Percentiles rank a stretch among this genome's conserved stretches.
phyloP scores from a whole-genome alignment of 768 basidiomycete genomes.

The Amanita brunnescens region DNA sequence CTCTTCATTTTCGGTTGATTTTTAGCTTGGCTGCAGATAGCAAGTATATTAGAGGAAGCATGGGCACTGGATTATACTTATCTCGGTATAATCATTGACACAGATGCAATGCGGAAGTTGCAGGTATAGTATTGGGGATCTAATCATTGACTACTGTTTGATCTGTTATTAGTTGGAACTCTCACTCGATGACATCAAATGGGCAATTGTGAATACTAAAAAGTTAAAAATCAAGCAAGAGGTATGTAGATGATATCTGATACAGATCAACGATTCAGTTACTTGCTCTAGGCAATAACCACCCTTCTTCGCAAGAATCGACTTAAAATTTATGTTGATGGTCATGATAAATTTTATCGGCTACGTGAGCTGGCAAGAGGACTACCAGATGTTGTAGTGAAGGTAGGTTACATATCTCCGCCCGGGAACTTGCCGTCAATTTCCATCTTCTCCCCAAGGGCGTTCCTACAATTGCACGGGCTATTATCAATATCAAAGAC shows the following conservation, averaged over 20 bases:
- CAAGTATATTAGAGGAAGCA: conserved; percentile 89
- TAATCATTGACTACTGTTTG: not conserved
- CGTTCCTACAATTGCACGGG: conserved; percentile 78
- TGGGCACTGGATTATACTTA: conserved; percentile 93
- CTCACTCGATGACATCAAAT: conserved; percentile 86
- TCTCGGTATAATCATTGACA: conserved; percentile 87
- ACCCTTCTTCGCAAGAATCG: conserved; percentile 68
- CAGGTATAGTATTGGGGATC: conserved; percentile 42
- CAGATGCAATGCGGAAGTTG: conserved; percentile 77
- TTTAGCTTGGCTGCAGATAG: conserved; percentile 48
- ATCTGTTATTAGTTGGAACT: conserved; percentile 64
- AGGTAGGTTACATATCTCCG: conserved; percentile 37
- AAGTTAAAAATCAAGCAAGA: conserved; percentile 92
- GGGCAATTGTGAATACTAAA: conserved; percentile 77
- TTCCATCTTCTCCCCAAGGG: conserved; percentile 41
- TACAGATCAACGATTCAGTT: conserved; percentile 5
- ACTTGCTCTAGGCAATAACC: conserved; percentile 50
- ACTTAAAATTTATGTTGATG: conserved; percentile 73
- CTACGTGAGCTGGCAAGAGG: conserved; percentile 81
- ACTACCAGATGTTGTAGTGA: conserved; percentile 82
- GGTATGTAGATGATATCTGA: conserved; percentile 26
- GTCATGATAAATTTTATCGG: conserved; percentile 70
- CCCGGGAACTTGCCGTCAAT: not conserved
- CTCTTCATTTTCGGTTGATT: not conserved
- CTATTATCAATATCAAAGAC: conserved; percentile 94